Conservation (phyloP, 1,284 basidiomycete species). For the Peniophora sp. region DNA sequence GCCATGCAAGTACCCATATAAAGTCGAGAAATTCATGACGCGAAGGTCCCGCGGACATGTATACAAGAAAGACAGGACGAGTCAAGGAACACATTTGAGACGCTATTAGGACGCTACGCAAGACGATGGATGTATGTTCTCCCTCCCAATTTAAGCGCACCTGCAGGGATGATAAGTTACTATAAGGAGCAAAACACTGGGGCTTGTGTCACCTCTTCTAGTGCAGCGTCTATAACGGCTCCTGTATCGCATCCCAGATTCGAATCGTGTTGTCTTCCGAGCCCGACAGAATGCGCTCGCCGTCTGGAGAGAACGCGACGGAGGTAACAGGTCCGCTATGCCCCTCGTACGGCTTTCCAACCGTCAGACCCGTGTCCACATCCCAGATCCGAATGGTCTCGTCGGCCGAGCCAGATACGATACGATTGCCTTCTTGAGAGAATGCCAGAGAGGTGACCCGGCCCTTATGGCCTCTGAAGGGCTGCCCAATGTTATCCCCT, state of each 20-base stretch:
- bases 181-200: no score
- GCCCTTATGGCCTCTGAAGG: slow-evolving; percentile 4
- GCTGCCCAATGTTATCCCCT: not conserved
- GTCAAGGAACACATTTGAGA: no score
- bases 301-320: not conserved
- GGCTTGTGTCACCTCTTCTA: no score
- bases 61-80: no score
- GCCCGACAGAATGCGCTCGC: not conserved
- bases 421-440: not conserved
- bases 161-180: no score
- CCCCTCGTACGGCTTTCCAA: not conserved
- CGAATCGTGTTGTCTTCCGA: slow-evolving; percentile 1
- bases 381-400: slow-evolving; percentile 7
- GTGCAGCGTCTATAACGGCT: no score
- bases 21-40: no score
- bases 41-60: no score
- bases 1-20: no score
- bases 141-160: no score
- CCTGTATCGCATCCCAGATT: not conserved
- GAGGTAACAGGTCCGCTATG: not conserved
- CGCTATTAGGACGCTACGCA: no score
- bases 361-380: not conserved
- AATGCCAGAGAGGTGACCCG: not conserved
- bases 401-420: not conserved
- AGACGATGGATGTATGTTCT: no score